Percentiles rank a stretch among this genome's conserved stretches.
Evolutionary conservation across 495 filamentous ascomycete genomes (phyloP).

Genomic region (Corynascus novoguineensis): DNA sequence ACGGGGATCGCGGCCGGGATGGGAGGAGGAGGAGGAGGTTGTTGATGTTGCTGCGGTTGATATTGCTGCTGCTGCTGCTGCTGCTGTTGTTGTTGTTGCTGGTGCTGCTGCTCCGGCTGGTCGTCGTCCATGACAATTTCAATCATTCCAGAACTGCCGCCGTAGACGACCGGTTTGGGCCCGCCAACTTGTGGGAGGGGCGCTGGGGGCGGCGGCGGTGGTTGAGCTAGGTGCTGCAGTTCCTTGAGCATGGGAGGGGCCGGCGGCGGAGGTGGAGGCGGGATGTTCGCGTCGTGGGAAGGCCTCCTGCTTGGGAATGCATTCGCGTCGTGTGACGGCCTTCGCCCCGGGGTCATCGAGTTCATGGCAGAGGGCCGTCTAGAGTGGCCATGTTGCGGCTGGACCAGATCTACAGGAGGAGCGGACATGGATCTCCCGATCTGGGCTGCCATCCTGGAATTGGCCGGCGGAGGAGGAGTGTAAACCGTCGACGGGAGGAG

Average conservation of each 20-base stretch:
- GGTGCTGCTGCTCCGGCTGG: conserved; percentile 33
- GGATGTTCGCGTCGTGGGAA: conserved; percentile 52
- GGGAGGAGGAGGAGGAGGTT: conserved; percentile 19
- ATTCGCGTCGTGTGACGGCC: conserved; percentile 28
- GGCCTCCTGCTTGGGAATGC: conserved; percentile 25
- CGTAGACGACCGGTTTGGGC: conserved; percentile 33
- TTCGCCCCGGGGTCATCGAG: conserved; percentile 20
- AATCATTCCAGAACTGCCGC: conserved; percentile 56
- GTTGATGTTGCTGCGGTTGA: background rate
- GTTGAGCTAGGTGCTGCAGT: conserved; percentile 72
- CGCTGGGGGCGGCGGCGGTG: conserved; percentile 63
- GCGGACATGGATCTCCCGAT: conserved; percentile 68
- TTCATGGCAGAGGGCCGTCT: conserved; percentile 6
- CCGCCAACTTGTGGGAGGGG: conserved; percentile 38
- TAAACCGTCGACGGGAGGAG: conserved; percentile 61
- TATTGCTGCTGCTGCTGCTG: conserved; percentile 1
- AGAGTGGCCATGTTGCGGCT: conserved; percentile 17
- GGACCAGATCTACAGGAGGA: conserved; percentile 54
- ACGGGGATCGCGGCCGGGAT: conserved; percentile 13
- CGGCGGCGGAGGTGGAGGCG: conserved; percentile 47
- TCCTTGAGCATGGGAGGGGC: conserved; percentile 65
- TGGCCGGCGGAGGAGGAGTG: conserved; percentile 44
- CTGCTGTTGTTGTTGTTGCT: conserved; percentile 18
- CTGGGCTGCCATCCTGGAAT: conserved; percentile 28
- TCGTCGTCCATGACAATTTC: conserved; percentile 71